Conservation (phyloP, 345 rosid genomes). For the Corchorus olitorius region DNA sequence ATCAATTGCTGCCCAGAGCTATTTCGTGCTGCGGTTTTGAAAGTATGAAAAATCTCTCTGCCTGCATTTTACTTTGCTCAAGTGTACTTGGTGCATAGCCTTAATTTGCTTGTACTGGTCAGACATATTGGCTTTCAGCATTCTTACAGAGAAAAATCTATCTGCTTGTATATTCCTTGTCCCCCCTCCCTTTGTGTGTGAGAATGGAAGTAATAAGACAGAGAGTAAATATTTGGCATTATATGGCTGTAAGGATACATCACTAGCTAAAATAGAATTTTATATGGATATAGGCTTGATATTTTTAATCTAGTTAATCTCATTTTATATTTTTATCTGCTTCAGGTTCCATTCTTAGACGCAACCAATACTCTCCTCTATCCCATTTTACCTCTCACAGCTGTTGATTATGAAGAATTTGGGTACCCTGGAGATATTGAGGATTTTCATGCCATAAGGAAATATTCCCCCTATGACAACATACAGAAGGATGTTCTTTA, state of each 20-base stretch:
- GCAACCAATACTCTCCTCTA: conserved; percentile 78
- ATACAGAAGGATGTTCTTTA: conserved; percentile 70
- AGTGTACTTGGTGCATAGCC: not conserved
- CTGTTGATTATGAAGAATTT: conserved; percentile 88
- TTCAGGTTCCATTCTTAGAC: conserved; percentile 91
- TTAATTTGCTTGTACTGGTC: not conserved
- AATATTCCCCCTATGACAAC: conserved; percentile 86
- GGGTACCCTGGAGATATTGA: conserved; percentile 80
- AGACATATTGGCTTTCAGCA: not conserved
- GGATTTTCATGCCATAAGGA: conserved; percentile 72
- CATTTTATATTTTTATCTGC: conserved; percentile 17
- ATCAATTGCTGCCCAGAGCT: conserved; percentile 68
- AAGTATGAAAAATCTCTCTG: conserved; percentile 42
- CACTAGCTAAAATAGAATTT: not conserved
- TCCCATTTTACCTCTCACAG: conserved; percentile 78
- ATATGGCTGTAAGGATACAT: not conserved
- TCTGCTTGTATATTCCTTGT: not conserved
- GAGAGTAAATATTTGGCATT: not conserved
- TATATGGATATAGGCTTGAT: not conserved
- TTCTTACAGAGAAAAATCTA: not conserved
- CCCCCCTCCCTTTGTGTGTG: not conserved
- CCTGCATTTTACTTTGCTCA: not conserved
- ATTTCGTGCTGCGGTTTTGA: conserved; percentile 80
- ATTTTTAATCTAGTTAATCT: not conserved
- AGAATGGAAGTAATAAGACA: not conserved